Evolutionary conservation across 352 stramenopile species (phyloP), one percentile per base, ranked within the genome.

Genomic region (Pythium plurisporium): DNA sequence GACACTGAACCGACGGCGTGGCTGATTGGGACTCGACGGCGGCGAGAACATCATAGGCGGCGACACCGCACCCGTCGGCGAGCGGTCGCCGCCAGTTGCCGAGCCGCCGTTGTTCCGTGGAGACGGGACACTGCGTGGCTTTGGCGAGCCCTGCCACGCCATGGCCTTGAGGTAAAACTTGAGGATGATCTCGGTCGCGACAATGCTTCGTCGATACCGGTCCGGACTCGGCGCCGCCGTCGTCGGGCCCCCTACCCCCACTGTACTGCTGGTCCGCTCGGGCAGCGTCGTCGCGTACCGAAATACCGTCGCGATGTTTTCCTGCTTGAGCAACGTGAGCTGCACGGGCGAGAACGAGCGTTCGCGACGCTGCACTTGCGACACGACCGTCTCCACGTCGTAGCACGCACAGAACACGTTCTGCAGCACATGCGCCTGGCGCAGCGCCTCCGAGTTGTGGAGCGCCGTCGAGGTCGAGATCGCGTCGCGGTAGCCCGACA

Each of bases 391-490:
- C 29, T 89, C 79, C 10, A 76, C 66, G 41, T 89, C 79, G 60
- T 91, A 91, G 57, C 77, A 89, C 11, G 72, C 72, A 55, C 82
- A 91, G 54, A 91, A 91, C 22, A 91, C 72, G 51, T 89, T 91
- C 50, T 79, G 70, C 5, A 91, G 70, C 9, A 72, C 54, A 30
- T 74, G 59, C 20, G 82, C 72, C 27, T 82, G 74, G n/a, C 79
- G 71, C 41, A 91, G 47, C 23, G 72, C 76, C 56, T 89, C 79
- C 2, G 73, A 82, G 51, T 89, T 87, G 64, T 91, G 82, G 26
- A 89, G 67, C 43, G 82, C 82, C 49, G 80, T 79, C 1, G 78
- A 91, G 19, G 76, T 74, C 49, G 79, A 79, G 47, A 87, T 73
- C 15, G 69, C 67, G 64, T 89, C 79, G 34, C 73, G 71, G 23